Conservation (phyloP, 805 yeast genomes). For the Komagataella mondaviorum region DNA sequence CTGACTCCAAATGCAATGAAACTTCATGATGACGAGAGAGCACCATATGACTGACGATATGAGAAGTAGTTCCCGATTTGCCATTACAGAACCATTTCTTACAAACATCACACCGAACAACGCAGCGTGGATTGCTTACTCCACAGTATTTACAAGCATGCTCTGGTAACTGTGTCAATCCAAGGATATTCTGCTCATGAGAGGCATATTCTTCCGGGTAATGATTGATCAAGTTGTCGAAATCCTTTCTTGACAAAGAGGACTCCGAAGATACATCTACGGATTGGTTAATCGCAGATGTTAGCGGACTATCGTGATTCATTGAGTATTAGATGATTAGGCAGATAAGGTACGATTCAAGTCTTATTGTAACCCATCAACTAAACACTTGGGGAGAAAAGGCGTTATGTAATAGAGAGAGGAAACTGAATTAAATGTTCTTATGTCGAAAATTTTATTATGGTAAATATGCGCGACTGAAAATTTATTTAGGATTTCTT, state of each 20-base stretch:
- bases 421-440: not conserved
- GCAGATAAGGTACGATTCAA: not conserved
- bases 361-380: not conserved
- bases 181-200: not conserved
- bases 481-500: not conserved
- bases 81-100: constrained; percentile 86
- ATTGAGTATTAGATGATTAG: not conserved
- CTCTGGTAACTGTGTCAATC: constrained; percentile 7
- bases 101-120: constrained; percentile 68
- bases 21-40: constrained; percentile 66
- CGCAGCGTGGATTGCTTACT: constrained; percentile 44
- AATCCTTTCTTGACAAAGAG: not conserved
- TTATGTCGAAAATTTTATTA: not conserved
- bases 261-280: not conserved
- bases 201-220: not conserved
- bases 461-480: not conserved
- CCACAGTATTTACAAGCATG: constrained; percentile 61
- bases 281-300: not conserved
- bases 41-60: constrained; percentile 77
- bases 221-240: not conserved
- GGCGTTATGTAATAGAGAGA: not conserved
- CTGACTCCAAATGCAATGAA: constrained; percentile 65
- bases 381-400: not conserved
- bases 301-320: not conserved
- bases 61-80: constrained; percentile 43